Percentiles rank a stretch among this genome's conserved stretches.
phyloP scores from a whole-genome alignment of 495 filamentous ascomycete genomes.

The Lepraria neglecta region DNA sequence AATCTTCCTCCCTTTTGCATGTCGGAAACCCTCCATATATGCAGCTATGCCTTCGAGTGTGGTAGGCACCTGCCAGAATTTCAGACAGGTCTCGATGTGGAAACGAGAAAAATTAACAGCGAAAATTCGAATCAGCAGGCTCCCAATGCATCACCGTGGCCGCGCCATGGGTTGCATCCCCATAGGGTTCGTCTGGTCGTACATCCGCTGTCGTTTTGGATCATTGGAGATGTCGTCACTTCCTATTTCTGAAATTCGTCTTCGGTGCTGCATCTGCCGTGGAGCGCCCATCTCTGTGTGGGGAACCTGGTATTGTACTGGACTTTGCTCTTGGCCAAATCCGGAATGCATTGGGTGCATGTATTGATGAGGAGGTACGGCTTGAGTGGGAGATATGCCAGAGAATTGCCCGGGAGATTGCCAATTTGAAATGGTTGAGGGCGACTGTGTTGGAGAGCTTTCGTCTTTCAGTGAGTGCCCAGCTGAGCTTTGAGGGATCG shows the following conservation, averaged over 20 bases:
- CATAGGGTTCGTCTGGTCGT: slow-evolving; percentile 42
- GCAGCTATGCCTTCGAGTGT: background rate
- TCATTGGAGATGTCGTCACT: slow-evolving; percentile 49
- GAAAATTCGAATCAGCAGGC: background rate
- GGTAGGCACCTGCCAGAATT: background rate
- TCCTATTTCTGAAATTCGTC: slow-evolving; percentile 64
- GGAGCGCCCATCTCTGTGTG: slow-evolving; percentile 45
- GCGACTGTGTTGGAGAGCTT: slow-evolving; percentile 71
- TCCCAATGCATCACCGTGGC: slow-evolving; percentile 20
- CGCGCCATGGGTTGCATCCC: slow-evolving; percentile 40
- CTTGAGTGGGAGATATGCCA: slow-evolving; percentile 53
- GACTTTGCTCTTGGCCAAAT: slow-evolving; percentile 49
- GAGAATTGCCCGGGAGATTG: slow-evolving; percentile 66
- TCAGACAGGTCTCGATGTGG: background rate
- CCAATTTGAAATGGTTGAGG: slow-evolving; percentile 63
- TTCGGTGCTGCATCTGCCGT: slow-evolving; percentile 46
- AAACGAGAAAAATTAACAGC: background rate
- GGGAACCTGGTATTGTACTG: slow-evolving; percentile 45
- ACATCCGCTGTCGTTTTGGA: slow-evolving; percentile 60
- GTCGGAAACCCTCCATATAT: slow-evolving; percentile 1
- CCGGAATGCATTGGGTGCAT: slow-evolving; percentile 42
- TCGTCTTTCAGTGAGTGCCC: slow-evolving; percentile 71
- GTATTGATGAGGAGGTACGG: slow-evolving; percentile 45
- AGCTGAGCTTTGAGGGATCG: slow-evolving; percentile 44
- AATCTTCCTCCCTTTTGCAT: slow-evolving; percentile 4